Evolutionary conservation across 1,139 yeast genomes (phyloP), one percentile per base, ranked within the genome.

Genomic region (Hyphopichia buzzinii): DNA sequence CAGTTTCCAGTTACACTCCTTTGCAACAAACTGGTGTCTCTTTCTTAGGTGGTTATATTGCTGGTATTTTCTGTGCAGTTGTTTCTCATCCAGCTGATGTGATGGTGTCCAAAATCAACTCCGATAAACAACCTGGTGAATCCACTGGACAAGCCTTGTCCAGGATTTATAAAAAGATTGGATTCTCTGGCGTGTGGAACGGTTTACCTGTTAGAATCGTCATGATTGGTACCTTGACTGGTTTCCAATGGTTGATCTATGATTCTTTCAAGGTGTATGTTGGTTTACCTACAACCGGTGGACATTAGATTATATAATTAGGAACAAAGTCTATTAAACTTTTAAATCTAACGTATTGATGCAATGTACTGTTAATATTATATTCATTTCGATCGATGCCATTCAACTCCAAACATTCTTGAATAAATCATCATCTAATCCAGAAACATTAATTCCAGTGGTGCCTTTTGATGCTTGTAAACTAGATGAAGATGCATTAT

Each of bases 31-130:
- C 96, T 26, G 95, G 96, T 41, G 95, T 90, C 31, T 86, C 96
- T 21, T 90, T 90, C 70, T 72, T 81, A 39, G 96, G 95, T 62
- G 97, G 97, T 62, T 89, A 89, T 69, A 79, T 89, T 60, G 97
- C 97, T 21, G 97, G 97, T 80, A 82, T 90, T 41, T 79, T 88
- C 69, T 89, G 97, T 72, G 97, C 97, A 17, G 67, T 84, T 38
- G 94, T 88, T 14, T 89, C 96, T 17, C 97, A 90, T 63, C 97
- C 97, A 30, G 97, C 97, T 28, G 97, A 90, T 64, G 96, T 89
- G 31, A 83, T 90, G 95, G 97, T 90, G 26, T 86, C 96, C 37
- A 86, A 89, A 74, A 78, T 90, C 53, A 89, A 86, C 58, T 74
- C 84, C 41, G 92, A 85, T 46, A 81, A 82, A 54, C 66, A 72